Percentiles rank a stretch among this genome's conserved stretches.
These are phyloP conservation scores for Penicillium fimorum DNA, from an alignment of 495 filamentous ascomycete species.

Conservation along the genomic window DNA sequence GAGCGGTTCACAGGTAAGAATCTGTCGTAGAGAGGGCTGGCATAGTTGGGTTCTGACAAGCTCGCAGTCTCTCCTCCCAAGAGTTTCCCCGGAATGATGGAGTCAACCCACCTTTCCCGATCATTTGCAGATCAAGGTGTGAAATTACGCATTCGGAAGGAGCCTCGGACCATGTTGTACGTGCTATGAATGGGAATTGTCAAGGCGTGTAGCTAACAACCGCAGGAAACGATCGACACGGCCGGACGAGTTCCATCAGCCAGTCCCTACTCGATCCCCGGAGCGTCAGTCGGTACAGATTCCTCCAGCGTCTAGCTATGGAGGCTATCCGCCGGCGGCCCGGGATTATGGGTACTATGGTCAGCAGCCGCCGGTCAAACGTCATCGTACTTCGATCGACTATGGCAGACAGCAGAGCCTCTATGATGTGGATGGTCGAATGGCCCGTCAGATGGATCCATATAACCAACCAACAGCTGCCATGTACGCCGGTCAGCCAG, in stretches of 20 bases:
- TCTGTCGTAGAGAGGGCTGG: not conserved
- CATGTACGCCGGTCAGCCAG: conserved; percentile 40
- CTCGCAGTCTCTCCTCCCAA: conserved; percentile 67
- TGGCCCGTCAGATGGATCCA: conserved; percentile 41
- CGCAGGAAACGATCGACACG: conserved; percentile 43
- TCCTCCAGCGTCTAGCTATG: conserved; percentile 29
- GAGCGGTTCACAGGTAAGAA: conserved; percentile 67
- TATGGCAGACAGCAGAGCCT: conserved; percentile 37
- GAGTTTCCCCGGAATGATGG: conserved; percentile 81
- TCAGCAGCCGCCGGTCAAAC: conserved; percentile 35
- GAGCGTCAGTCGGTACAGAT: conserved; percentile 45
- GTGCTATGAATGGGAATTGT: conserved; percentile 17
- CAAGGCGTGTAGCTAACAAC: conserved; percentile 14
- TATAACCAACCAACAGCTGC: conserved; percentile 39
- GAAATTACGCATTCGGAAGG: conserved; percentile 83
- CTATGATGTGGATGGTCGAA: conserved; percentile 42
- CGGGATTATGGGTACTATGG: conserved; percentile 42
- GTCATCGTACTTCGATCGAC: conserved; percentile 46
- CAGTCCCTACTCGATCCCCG: conserved; percentile 41
- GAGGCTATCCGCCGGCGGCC: conserved; percentile 37
- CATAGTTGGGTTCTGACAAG: conserved; percentile 18
- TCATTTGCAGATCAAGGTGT: conserved; percentile 96
- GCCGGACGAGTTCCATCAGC: conserved; percentile 40
- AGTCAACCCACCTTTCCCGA: conserved; percentile 88
- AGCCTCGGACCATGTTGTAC: conserved; percentile 62